Evolutionary conservation across 257 asterid genomes (phyloP), one percentile per base, ranked within the genome.

Genomic region (Fraxinus quadrangulata): DNA sequence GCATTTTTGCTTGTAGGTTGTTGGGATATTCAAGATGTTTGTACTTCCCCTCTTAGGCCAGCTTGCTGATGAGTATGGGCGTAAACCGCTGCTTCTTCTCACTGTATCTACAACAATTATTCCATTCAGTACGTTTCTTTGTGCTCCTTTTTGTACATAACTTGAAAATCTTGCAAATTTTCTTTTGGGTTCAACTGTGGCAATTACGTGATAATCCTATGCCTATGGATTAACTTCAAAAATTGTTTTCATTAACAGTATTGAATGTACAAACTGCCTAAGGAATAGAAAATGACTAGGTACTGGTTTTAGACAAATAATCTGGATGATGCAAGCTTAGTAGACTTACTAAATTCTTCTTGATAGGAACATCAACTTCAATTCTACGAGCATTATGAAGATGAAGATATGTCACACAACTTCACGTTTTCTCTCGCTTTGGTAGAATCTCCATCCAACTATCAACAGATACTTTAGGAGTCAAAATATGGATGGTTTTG

Each of bases 61-160:
- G 87, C 92, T 94, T 73, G 87, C 99, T 12, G 99, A 94, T 86
- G 99, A 94, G 45, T 83, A 87, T 76, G 97, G 98, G 65, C 95
- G 97, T 40, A 94, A 94, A 88, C 98, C 97, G 0, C 79, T 94
- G 85, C 97, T 94, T 78, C 89, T 94, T 71, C 26, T 92, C 85
- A 92, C 98, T 30, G 37, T 89, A 56, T 94, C 98, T 1, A 89
- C 98, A 45, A 84, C 92, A 7, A 91, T 94, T 67, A 75, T 87
- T 79, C 98, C 98, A 72, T 94, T 91, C 86, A 74, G 98, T 94
- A 91, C 24, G 90, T 74, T 80, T 81, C 81, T 45, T 67, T 40
- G 19, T 72, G 68, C 73, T 51, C 39, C 78, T 69, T 4, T 51
- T 47, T 54, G 69, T 49, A 17, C 65, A 12, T 23, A 28, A 11